Base-by-base conservation (phyloP, 129 eudicot species). In the Artemisia tridentata region DNA sequence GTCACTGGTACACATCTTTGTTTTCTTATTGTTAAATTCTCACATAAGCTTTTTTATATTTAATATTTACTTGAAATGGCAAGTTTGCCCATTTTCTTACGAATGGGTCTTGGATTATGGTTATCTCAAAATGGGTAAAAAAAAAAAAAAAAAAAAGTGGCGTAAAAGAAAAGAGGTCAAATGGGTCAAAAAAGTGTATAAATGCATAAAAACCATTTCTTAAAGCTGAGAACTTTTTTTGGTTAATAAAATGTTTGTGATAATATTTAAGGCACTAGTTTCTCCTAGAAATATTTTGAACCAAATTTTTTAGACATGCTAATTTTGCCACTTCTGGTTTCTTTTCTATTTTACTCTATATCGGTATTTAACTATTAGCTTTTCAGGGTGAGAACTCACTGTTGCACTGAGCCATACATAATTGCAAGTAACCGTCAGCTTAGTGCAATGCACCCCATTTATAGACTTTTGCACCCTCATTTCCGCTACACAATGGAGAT, bases 401-500 rank as follows among this genome's bases (percentile, higher is more conserved):
- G 89, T 67, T 72, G 77, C 17, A 79, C 80, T 0, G 97, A 91
- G 85, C 95, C 95, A 9, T 90, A 90, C 63, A 74, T 87, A 63
- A 90, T 90, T 18, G 97, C 91, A 7, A 54, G 83, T 7, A 83
- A 85, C 43, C 80, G 97, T 17, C 97, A 91, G 18, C 88, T 91
- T 18, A 87, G 95, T 67, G 79, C 81, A 46, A 79, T 87, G 89
- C 97, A 90, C 55, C 95, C 95, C 1, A 85, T 90, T n/a, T 70
- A 77, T 63, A 77, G 85, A 53, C 79, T 90, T 14, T 34, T 90
- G 14, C 80, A 72, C 23, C 97, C 97, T 55, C 91, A 90, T 78
- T 75, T 84, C 11, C 87, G 95, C 10, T 90, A 82, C 86, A 90
- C 95, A 1, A 87, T 90, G 97, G 85, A 84, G 80, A 90, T 90